A percentile compares a stretch with the other conserved stretches of the same genome.
These are phyloP conservation scores for Plantago major DNA, from an alignment of 257 asterid species.

Conservation along the genomic window DNA sequence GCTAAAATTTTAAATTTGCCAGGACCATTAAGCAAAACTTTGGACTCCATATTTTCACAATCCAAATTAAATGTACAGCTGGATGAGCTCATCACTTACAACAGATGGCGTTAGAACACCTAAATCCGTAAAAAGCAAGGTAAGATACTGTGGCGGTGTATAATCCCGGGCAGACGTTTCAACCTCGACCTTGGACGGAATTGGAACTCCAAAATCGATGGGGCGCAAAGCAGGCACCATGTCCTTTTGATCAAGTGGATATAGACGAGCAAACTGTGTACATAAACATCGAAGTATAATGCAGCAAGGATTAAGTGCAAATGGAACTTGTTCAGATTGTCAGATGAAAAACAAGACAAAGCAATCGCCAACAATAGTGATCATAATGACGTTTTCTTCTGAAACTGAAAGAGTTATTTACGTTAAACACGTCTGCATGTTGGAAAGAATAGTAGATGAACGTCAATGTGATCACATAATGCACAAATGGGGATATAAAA, in stretches of 20 bases:
- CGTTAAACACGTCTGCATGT: too few relatives aligned
- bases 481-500: too few relatives aligned
- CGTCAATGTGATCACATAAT: too few relatives aligned
- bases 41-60: too few relatives aligned
- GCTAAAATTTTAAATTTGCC: too few relatives aligned
- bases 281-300: conserved; percentile 8
- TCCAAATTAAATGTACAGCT: conserved; percentile 48
- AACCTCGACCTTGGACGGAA: conserved; percentile 86
- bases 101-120: conserved; percentile 93
- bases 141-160: conserved; percentile 85
- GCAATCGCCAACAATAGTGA: background rate
- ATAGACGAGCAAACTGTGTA: conserved; percentile 86
- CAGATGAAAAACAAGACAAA: conserved; percentile 5
- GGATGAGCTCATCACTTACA: conserved; percentile 88
- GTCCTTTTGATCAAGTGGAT: conserved; percentile 86
- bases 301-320: background rate
- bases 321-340: background rate
- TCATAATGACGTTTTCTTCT: too few relatives aligned
- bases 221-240: conserved; percentile 90
- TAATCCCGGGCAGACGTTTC: conserved; percentile 95
- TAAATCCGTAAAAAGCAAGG: conserved; percentile 78
- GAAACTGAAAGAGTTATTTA: too few relatives aligned
- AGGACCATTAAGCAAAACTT: too few relatives aligned
- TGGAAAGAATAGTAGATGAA: too few relatives aligned
- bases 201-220: conserved; percentile 89